These are phyloP conservation scores for Argentina anserina DNA, from an alignment of 306 rosid genomes.

Conservation along the genomic window DNA sequence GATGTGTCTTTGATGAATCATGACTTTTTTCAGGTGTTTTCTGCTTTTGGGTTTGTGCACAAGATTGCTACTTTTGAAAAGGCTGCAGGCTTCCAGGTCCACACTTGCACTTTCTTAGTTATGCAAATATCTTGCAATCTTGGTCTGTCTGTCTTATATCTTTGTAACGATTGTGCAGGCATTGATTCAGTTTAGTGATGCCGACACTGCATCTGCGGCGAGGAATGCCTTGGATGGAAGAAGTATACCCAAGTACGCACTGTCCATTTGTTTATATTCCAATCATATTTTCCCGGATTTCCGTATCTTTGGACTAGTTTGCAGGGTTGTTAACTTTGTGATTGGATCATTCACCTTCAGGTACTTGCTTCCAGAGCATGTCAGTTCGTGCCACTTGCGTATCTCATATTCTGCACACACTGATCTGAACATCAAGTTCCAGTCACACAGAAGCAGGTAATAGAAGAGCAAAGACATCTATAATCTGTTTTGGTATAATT, in stretches of 20 bases:
- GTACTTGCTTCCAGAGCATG: slow-evolving; percentile 85
- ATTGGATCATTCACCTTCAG: slow-evolving; percentile 36
- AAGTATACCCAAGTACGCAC: slow-evolving; percentile 79
- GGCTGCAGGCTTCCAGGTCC: slow-evolving; percentile 93
- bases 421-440: slow-evolving; percentile 92
- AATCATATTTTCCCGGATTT: neutral
- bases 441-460: slow-evolving; percentile 96
- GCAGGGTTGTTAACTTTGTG: slow-evolving; percentile 18
- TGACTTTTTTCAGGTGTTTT: slow-evolving; percentile 56
- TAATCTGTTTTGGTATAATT: slow-evolving; percentile 1
- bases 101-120: slow-evolving; percentile 11
- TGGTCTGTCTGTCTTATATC: slow-evolving; percentile 6
- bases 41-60: slow-evolving; percentile 90
- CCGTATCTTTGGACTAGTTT: slow-evolving; percentile 9
- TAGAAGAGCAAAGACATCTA: slow-evolving; percentile 23
- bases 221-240: slow-evolving; percentile 90
- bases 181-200: slow-evolving; percentile 78
- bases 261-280: slow-evolving; percentile 5
- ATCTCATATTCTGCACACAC: slow-evolving; percentile 90
- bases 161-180: slow-evolving; percentile 49
- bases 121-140: neutral
- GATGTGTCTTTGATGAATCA: slow-evolving; percentile 17
- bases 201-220: slow-evolving; percentile 79
- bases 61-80: slow-evolving; percentile 90
- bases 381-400: slow-evolving; percentile 74